Evolutionary conservation across 768 basidiomycete species (phyloP).

Genomic region (Boletus sensibilis): DNA sequence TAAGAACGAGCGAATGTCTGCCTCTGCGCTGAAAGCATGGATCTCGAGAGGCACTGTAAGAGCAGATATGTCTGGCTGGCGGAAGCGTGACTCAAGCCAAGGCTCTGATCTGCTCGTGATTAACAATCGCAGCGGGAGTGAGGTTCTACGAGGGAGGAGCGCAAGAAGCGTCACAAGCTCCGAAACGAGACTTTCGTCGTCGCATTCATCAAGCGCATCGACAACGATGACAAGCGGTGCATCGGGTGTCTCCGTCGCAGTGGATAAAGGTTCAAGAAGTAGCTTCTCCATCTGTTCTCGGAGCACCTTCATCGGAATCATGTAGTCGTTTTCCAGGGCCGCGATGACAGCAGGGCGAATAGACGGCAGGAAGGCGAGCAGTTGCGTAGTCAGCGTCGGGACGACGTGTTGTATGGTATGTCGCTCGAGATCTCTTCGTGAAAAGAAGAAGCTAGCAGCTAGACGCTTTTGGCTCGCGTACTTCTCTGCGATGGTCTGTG

Average conservation of each 20-base stretch:
- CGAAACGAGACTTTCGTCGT: slow-evolving; percentile 24
- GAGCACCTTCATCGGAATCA: slow-evolving; percentile 28
- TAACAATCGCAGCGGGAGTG: slow-evolving; percentile 25
- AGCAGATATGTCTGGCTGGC: slow-evolving; percentile 9
- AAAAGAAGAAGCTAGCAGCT: slow-evolving; percentile 39
- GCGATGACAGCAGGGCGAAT: slow-evolving; percentile 22
- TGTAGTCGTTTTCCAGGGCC: slow-evolving; percentile 26
- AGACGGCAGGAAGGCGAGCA: slow-evolving; percentile 22
- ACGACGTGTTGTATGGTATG: slow-evolving; percentile 26
- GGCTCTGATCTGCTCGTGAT: slow-evolving; percentile 27
- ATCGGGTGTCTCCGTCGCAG: slow-evolving; percentile 2
- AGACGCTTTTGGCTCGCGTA: slow-evolving; percentile 21
- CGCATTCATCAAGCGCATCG: slow-evolving; percentile 29
- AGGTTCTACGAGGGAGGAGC: slow-evolving; percentile 9
- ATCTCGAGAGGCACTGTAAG: slow-evolving; percentile 18
- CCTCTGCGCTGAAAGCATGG: slow-evolving; percentile 20
- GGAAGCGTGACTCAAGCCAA: slow-evolving; percentile 21
- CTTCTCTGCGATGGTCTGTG: slow-evolving; percentile 33
- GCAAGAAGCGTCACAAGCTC: slow-evolving; percentile 26
- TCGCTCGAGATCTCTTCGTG: slow-evolving; percentile 25
- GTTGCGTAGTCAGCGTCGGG: slow-evolving; percentile 34
- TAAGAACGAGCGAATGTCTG: slow-evolving; percentile 25
- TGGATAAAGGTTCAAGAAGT: slow-evolving; percentile 20
- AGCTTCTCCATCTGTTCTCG: slow-evolving; percentile 31
- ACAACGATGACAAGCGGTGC: slow-evolving; percentile 21